Evolutionary conservation across 2,329 filamentous ascomycete genomes (phyloP).

Genomic region (Alternaria sp.): DNA sequence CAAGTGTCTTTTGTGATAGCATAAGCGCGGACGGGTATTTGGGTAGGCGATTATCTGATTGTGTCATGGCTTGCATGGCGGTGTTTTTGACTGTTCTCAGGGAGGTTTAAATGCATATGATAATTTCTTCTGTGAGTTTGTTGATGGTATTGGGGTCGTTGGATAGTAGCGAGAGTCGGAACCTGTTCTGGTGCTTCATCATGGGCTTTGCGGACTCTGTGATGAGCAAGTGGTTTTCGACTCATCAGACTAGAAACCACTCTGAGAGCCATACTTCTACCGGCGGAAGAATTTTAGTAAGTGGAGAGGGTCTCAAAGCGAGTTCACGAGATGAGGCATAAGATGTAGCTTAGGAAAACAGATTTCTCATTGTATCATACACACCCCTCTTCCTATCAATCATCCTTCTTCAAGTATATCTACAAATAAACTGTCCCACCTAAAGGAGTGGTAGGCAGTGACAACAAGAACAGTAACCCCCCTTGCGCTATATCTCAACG

Average conservation of each 20-base stretch:
- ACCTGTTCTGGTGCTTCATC: not conserved
- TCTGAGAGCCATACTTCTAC: not conserved
- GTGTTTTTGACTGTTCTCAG: not conserved
- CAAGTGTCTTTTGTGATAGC: constrained; percentile 4
- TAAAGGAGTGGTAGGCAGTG: not conserved
- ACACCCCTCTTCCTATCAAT: not conserved
- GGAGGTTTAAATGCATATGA: not conserved
- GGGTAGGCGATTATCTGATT: not conserved
- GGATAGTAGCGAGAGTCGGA: not conserved
- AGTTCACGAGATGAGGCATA: not conserved
- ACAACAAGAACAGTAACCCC: not conserved
- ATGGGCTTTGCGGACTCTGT: not conserved
- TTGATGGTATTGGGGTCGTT: not conserved
- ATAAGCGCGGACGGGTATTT: constrained; percentile 10
- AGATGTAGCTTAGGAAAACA: not conserved
- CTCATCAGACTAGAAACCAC: not conserved
- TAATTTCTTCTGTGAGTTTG: not conserved
- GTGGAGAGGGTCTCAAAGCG: not conserved
- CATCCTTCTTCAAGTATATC: not conserved
- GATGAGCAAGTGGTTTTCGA: not conserved
- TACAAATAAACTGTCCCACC: not conserved
- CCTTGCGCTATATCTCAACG: not conserved
- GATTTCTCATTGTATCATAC: not conserved
- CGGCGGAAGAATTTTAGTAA: not conserved
- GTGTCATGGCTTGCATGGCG: constrained; percentile 1